A percentile compares a stretch with the other conserved stretches of the same genome.
Evolutionary conservation across 306 rosid genomes (phyloP).

Genomic region (Malus sylvestris): DNA sequence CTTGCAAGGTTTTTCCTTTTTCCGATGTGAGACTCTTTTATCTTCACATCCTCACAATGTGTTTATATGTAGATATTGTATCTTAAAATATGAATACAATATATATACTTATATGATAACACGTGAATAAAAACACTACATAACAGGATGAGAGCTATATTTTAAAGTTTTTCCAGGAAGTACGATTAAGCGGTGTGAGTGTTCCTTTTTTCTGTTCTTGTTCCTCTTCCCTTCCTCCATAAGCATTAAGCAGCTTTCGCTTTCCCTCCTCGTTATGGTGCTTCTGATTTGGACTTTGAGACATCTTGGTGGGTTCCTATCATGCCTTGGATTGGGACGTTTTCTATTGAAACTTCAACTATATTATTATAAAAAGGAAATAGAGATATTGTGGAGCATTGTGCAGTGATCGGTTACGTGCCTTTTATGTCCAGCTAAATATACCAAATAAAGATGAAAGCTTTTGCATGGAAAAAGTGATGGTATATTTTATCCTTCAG

Average conservation of each 20-base stretch:
- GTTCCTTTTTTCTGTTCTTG: neutral
- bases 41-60: too few relatives aligned
- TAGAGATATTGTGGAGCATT: neutral
- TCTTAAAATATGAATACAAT: too few relatives aligned
- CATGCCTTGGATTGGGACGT: constrained; percentile 28
- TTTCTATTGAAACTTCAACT: neutral
- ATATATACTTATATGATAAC: too few relatives aligned
- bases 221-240: constrained; percentile 4
- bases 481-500: neutral
- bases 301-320: constrained; percentile 10
- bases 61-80: too few relatives aligned
- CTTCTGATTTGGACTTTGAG: constrained; percentile 15
- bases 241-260: constrained; percentile 2
- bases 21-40: too few relatives aligned
- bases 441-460: neutral
- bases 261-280: constrained; percentile 21
- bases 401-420: constrained; percentile 1
- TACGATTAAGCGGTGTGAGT: neutral
- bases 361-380: neutral
- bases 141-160: neutral
- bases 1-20: too few relatives aligned
- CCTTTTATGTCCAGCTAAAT: neutral
- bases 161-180: too few relatives aligned
- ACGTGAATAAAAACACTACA: neutral
- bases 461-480: constrained; percentile 4